Percentiles rank a stretch among this genome's conserved stretches.
Evolutionary conservation across 495 filamentous ascomycete species (phyloP).

Genomic region (Aspergillus saccharolyticus): DNA sequence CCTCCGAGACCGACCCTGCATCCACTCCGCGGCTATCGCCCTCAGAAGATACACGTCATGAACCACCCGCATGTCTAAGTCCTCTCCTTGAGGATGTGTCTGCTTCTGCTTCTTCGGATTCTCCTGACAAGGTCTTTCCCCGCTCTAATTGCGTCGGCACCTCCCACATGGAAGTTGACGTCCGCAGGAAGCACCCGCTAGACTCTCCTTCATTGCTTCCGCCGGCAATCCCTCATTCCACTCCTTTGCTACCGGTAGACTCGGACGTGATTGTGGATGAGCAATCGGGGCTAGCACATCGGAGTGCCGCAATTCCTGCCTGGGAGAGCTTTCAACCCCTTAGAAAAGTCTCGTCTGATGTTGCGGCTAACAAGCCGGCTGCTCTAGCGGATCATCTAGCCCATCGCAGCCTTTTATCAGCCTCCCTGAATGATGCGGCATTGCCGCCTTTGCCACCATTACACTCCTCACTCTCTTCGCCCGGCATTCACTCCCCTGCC

Average conservation of each 20-base stretch:
- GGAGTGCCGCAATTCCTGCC: slow-evolving; percentile 11
- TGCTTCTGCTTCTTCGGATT: slow-evolving; percentile 28
- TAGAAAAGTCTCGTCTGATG: slow-evolving; percentile 19
- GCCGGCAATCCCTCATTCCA: slow-evolving; percentile 23
- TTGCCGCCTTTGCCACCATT: slow-evolving; percentile 15
- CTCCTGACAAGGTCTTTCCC: slow-evolving; percentile 36
- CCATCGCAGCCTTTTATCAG: slow-evolving; percentile 28
- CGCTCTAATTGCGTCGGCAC: slow-evolving; percentile 28
- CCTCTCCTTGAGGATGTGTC: slow-evolving; percentile 29
- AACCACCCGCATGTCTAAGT: slow-evolving; percentile 25
- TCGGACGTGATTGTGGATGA: slow-evolving; percentile 25
- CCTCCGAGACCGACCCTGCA: slow-evolving; percentile 40
- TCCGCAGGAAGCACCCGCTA: slow-evolving; percentile 35
- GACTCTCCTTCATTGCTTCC: slow-evolving; percentile 30
- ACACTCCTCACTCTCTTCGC: slow-evolving; percentile 18
- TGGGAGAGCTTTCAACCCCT: slow-evolving; percentile 12
- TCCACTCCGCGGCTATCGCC: slow-evolving; percentile 48
- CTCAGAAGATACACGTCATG: slow-evolving; percentile 29
- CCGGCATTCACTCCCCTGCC: slow-evolving; percentile 17
- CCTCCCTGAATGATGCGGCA: slow-evolving; percentile 26
- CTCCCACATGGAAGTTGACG: slow-evolving; percentile 45
- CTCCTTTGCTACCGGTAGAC: slow-evolving; percentile 28
- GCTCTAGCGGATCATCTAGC: slow-evolving; percentile 18
- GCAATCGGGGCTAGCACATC: slow-evolving; percentile 17
- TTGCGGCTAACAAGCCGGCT: slow-evolving; percentile 21